Base-by-base conservation (phyloP, 192 early-diverging fungal species). In the Linnemannia elongata region DNA sequence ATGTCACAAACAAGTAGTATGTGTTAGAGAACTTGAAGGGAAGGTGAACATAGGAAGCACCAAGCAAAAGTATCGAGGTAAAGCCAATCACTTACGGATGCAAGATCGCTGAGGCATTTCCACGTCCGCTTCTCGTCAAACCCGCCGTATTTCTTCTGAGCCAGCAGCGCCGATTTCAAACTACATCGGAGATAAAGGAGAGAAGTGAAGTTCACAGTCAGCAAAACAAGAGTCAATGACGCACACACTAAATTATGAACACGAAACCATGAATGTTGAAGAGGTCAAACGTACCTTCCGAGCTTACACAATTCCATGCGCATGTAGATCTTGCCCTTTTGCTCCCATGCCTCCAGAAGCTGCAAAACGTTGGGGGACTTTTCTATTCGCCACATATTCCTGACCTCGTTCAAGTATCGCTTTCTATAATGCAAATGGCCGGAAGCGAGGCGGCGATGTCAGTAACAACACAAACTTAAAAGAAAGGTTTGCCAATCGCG, bases 321-420 rank as follows among this genome's bases (percentile, higher is more conserved):
- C 78, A 99, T 89, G 81, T 96, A 97, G 38, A 99, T 87, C 81
- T 94, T 92, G 4, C 97, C 97, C 41, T 90, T 89, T 88, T 99
- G 97, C 76, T 98, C 97, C 98, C 98, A 99, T 1, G 98, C 97
- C 81, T 91, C 89, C 47, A 94, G 54, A 8, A 99, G 86, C 70
- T 94, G 87, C 44, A 98, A 90, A 72, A 95, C 94, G 75, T 96
- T 89, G 2, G 88, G 90, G 75, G 85, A 80, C 10, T 79, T 80
- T 49, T 93, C 90, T 17, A 98, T 74, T 9, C 88, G 76, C 92
- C 94, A 96, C 90, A 98, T 85, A 33, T 97, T 91, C 70, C 94
- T 92, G 9, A 96, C 97, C 88, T 99, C 98, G 47, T 94, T 91
- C 74, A 99, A 79, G 41, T 95, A 93, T 41, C 82, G 81, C 68